Base-by-base conservation (phyloP, 129 eudicot species). In the Artemisia annua region DNA sequence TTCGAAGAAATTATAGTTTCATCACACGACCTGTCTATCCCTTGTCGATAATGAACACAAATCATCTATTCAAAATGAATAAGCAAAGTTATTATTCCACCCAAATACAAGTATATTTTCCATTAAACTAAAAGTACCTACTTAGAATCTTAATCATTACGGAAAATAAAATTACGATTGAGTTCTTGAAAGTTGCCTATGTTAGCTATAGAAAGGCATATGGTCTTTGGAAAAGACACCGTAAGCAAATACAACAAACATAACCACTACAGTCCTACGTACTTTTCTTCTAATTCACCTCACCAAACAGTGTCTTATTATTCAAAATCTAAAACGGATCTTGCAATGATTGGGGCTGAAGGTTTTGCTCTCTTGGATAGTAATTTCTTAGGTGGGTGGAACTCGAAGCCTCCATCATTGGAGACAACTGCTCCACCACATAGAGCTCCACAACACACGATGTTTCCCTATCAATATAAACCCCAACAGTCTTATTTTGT, bases 321-420 rank as follows among this genome's bases (percentile, higher is more conserved):
- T 68, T 43, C 74, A 18, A 71, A 78, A 60, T 9, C 72, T 39
- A 67, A 66, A 44, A 30, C 48, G 0, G 65, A 69, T 16, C 68
- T 83, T 43, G 5, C 71, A 7, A 78, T 49, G 72, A 65, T 74
- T 51, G 81, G 78, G 17, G 60, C 48, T 3, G 75, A 83, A 74
- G 80, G 72, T 28, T 82, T 82, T 58, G 18, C 69, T 55, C 56
- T 81, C 56, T 44, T 81, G 12, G 88, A 81, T n/a, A 35, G 73
- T 28, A 58, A 20, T 56, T 24, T 46, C 66, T 17, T 67, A 2
- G 18, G 30, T 61, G 54, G 54, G 35, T 26, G 52, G 44, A 75
- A 63, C 66, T 4, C 14, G 7, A 52, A 58, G 14, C 55, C 67
- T 51, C 39, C 73, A 24, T 52, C 80, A 39, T 53, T 30, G 35